Conservation (phyloP, 176 grass and related monocot genomes). For the Microstegium vimineum region DNA sequence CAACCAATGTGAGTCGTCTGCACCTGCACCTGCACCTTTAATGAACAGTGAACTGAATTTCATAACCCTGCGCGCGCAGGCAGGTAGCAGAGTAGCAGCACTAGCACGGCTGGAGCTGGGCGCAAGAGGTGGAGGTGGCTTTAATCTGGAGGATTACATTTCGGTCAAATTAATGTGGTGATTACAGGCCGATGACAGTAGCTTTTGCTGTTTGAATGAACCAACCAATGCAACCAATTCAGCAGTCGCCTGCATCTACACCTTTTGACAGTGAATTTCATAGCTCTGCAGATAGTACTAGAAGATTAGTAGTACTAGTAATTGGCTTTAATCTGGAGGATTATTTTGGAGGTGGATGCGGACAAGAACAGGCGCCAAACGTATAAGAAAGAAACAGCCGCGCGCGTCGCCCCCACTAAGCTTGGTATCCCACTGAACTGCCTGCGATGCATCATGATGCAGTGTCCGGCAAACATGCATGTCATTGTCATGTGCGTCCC, state of each 20-base stretch:
- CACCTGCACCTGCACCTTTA: not conserved
- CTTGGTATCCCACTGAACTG: constrained; percentile 38
- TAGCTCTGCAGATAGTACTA: not conserved
- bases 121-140: no score
- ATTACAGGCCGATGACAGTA: no score
- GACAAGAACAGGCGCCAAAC: constrained; percentile 54
- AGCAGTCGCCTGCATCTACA: not conserved
- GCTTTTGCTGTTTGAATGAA: not conserved
- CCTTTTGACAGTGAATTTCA: not conserved
- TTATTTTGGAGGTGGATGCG: constrained; percentile 47
- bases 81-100: no score
- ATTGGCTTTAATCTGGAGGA: constrained; percentile 29
- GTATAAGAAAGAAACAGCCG: no score
- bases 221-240: not conserved
- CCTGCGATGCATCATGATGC: not conserved
- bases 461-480: not conserved
- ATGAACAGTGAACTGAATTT: not conserved
- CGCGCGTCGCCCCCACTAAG: constrained; percentile 26
- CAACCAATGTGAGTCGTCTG: not conserved
- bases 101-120: no score
- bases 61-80: no score
- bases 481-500: not conserved
- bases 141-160: no score
- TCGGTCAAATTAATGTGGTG: no score
- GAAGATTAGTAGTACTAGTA: not conserved